phyloP scores from a whole-genome alignment of 2,329 filamentous ascomycete genomes.

The Alternaria sp. region DNA sequence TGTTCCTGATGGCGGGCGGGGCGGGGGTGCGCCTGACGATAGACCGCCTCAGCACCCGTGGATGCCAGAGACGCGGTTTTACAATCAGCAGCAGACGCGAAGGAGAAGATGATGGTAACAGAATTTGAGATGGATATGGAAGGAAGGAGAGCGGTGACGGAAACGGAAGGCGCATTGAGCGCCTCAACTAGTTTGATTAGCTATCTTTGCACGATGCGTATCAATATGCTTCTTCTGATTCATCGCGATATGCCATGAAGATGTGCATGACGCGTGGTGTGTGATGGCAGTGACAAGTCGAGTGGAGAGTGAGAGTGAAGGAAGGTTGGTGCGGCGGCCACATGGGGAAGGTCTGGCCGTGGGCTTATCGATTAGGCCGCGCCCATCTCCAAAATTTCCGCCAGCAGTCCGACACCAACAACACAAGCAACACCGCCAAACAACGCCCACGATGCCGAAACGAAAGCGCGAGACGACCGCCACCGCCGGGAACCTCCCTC shows the following conservation, averaged over 20 bases:
- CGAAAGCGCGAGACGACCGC: constrained; percentile 39
- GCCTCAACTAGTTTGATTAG: background rate
- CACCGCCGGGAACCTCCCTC: constrained; percentile 3
- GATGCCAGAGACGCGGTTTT: background rate
- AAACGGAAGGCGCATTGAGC: background rate
- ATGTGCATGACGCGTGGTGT: background rate
- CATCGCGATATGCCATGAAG: background rate
- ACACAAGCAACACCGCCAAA: background rate
- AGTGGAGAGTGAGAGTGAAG: background rate
- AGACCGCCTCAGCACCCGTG: background rate
- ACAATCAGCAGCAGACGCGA: background rate
- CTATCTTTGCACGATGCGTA: background rate
- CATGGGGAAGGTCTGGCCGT: background rate
- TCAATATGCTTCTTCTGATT: rapidly evolving
- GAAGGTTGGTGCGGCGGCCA: background rate
- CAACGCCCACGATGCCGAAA: constrained; percentile 38
- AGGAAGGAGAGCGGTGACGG: background rate
- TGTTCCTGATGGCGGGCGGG: background rate
- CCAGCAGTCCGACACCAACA: constrained; percentile 2
- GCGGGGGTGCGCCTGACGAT: background rate
- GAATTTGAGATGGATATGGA: background rate
- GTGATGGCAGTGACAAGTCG: background rate
- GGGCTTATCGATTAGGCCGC: constrained; percentile 17
- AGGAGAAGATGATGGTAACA: background rate
- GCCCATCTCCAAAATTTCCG: constrained; percentile 17